Evolutionary conservation across 2,329 filamentous ascomycete genomes (phyloP), one percentile per base, ranked within the genome.

Genomic region (Diaporthe aspalathi): DNA sequence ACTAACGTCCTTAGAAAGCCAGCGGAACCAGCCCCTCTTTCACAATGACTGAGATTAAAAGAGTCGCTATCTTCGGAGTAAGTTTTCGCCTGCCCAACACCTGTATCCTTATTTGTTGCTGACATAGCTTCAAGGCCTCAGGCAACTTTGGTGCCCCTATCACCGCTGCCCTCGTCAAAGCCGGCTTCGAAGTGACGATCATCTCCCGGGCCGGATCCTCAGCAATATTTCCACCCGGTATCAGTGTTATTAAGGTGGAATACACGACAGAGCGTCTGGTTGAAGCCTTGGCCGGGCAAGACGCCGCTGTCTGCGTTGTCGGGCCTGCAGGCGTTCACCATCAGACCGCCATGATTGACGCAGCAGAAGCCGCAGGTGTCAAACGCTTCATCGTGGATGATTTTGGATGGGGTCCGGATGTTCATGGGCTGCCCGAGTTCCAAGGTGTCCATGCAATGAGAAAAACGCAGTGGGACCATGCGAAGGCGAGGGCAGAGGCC

Each of bases 41-140:
- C n/a, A 52, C 2, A 14, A 72, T 72, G 71, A 32, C 70, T 32
- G 17, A 74, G 27, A 76, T 83, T 71, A 81, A 81, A 73, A 84
- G 81, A 73, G 77, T 84, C 52, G 79, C 79, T 16, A 57, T 84
- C 11, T 77, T 79, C 38, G 83, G 83, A 66, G 82, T 77, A 70
- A 57, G 74, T 73, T n/a, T n/a, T 14, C 47, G 38, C 22, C 4
- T 24, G 20, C 20, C 22, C 5, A 12, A 1, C n/a, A 24, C 5
- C 47, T 22, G 3, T 17, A 17, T 2, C 20, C 2, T 11, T 12
- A 40, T 1, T 3, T 9, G 20, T 40, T 24, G 32, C 63, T 38
- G 16, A 52, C n/a, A 43, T 60, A 57, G 1, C 12, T 29, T 32
- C 49, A 62, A 65, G 75, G 75, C 80, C 9, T 75, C 79, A 1